These are phyloP conservation scores for Ehretia macrophylla DNA, from an alignment of 257 asterid species.

Conservation along the genomic window DNA sequence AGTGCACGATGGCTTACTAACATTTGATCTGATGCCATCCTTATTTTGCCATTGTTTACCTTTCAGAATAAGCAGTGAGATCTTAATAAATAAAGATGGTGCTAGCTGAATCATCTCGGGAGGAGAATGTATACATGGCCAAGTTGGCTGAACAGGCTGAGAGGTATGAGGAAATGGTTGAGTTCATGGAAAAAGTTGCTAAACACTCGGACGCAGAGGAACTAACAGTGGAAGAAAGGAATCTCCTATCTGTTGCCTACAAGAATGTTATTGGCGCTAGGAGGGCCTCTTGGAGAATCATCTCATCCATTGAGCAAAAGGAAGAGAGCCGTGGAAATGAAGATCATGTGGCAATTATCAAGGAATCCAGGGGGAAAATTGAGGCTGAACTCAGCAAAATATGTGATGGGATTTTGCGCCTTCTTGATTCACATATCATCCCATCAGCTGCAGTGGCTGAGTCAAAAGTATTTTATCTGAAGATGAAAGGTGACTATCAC, in stretches of 20 bases:
- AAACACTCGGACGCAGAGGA: slow-evolving; percentile 1
- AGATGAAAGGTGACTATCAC: slow-evolving; percentile 27
- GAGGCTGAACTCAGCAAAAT: slow-evolving; percentile 19
- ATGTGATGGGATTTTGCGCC: slow-evolving; percentile 21
- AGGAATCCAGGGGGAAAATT: slow-evolving; percentile 19
- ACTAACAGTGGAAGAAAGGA: slow-evolving; percentile 12
- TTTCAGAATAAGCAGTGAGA: background rate
- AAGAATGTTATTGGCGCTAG: slow-evolving; percentile 31
- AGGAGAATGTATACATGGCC: slow-evolving; percentile 17
- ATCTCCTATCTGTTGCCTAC: slow-evolving; percentile 13
- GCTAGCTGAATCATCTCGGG: slow-evolving; percentile 8
- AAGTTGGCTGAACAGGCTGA: slow-evolving; percentile 17
- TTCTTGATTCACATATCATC: slow-evolving; percentile 14
- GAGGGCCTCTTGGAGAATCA: slow-evolving; percentile 28
- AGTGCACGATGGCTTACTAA: no score
- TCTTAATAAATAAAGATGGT: background rate
- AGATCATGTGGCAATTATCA: slow-evolving; percentile 18
- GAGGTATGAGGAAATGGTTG: slow-evolving; percentile 16
- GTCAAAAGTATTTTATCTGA: slow-evolving; percentile 20
- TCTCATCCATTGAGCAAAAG: slow-evolving; percentile 30
- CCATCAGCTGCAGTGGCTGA: slow-evolving; percentile 15
- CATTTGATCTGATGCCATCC: background rate
- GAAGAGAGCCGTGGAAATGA: slow-evolving; percentile 27
- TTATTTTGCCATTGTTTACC: no score
- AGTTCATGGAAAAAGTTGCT: slow-evolving; percentile 15